A percentile compares a stretch with the other conserved stretches of the same genome.
These are phyloP conservation scores for Aaosphaeria pasadenensis DNA, from an alignment of 2,329 filamentous ascomycete species.

Conservation along the genomic window DNA sequence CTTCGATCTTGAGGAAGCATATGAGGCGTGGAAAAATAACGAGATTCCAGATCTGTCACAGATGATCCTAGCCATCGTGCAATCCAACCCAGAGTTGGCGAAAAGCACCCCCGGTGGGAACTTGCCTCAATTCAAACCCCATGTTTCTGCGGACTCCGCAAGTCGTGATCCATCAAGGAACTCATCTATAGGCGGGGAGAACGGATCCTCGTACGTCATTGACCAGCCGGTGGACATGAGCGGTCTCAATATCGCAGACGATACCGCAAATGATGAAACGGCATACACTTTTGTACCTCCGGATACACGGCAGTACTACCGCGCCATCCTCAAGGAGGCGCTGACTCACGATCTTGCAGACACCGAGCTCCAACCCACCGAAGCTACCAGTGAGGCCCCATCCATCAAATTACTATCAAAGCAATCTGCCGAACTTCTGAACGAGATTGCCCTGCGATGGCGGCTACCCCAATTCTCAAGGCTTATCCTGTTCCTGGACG, in stretches of 20 bases:
- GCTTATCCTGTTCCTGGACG: constrained; percentile 78
- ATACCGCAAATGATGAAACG: constrained; percentile 52
- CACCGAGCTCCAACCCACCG: constrained; percentile 49
- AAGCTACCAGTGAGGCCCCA: constrained; percentile 47
- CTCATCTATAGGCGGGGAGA: constrained; percentile 43
- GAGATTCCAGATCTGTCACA: constrained; percentile 84
- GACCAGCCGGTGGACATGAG: constrained; percentile 69
- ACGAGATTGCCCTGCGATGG: constrained; percentile 85
- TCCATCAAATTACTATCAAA: constrained; percentile 63
- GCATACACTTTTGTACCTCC: constrained; percentile 87
- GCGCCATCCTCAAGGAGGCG: constrained; percentile 74
- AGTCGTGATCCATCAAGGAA: constrained; percentile 48
- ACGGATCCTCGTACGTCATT: constrained; percentile 52
- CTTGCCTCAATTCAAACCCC: constrained; percentile 56
- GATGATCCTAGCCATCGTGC: constrained; percentile 89
- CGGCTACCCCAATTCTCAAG: constrained; percentile 80
- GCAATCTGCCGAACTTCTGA: constrained; percentile 76
- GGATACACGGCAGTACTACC: constrained; percentile 79
- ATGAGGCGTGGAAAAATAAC: constrained; percentile 85
- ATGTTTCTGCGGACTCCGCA: constrained; percentile 38
- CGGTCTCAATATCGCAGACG: constrained; percentile 59
- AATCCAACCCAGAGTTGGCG: constrained; percentile 78
- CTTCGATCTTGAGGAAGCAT: constrained; percentile 87
- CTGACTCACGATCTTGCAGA: constrained; percentile 61
- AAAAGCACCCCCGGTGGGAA: constrained; percentile 65